Evolutionary conservation across 1,284 basidiomycete genomes (phyloP), one percentile per base, ranked within the genome.

Genomic region (Rhizoctonia solani): DNA sequence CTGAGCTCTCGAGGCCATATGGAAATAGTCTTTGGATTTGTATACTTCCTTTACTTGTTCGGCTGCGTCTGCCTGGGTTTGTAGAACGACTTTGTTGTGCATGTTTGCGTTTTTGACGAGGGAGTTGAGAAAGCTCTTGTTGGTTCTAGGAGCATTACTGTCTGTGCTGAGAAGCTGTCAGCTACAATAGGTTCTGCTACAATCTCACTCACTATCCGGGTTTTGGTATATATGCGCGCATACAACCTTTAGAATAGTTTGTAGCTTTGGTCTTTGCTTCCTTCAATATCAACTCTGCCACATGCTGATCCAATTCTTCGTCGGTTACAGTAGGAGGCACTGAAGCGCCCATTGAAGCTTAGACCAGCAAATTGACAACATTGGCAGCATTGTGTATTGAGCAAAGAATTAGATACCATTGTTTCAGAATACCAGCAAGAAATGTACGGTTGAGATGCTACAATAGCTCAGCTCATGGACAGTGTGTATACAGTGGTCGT

Each of bases 41-140:
- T 68, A 83, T 74, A 85, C 86, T 42, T 79, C 77, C 69, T 90
- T 86, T 4, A 87, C 82, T 71, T 91, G 88, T 70, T 88, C 81
- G 0, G 90, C 90, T 30, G 88, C 87, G 19, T 83, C 77, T 0
- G 89, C 87, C 77, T 97, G 92, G 19, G 88, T 83, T 46, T 86
- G 83, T 8, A 94, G 78, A 19, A 97, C 80, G 13, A 89, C 87
- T 76, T 87, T 87, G 76, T 97, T 97, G 75, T 97, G 95, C 66
- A 93, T 93, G 74, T 95, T 93, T 2, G 95, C 95, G 70, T 85
- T 93, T 69, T 87, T 86, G 66, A 97, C 94, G 69, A 97, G 92
- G 25, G 89, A 88, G 0, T 87, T 85, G 21, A 97, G 80, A 77
- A 97, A 97, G 0, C 92, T 89, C 75, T 95, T 97, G 79, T 96